These are phyloP conservation scores for Kazachstania africana DNA, from an alignment of 805 yeast genomes.

Conservation along the genomic window DNA sequence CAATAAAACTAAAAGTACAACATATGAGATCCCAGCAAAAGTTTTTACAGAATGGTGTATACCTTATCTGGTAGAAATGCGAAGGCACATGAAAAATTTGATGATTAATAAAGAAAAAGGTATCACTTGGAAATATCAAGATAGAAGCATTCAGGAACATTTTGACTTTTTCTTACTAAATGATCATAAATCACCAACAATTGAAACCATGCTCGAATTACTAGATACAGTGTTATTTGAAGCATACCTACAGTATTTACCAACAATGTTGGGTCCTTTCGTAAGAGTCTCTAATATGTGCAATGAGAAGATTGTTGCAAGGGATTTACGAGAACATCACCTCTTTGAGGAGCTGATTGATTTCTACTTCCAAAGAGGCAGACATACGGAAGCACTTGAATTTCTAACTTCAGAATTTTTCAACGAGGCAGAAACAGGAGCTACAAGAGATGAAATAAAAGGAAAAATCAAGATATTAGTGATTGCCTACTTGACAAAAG, in stretches of 20 bases:
- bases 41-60: constrained; percentile 23
- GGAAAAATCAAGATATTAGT: constrained; percentile 12
- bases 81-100: constrained; percentile 32
- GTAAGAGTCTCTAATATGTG: constrained; percentile 68
- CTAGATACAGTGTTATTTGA: constrained; percentile 73
- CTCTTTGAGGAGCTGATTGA: constrained; percentile 63
- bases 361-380: constrained; percentile 52
- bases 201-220: constrained; percentile 30
- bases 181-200: constrained; percentile 21
- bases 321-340: constrained; percentile 34
- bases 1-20: background rate
- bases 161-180: constrained; percentile 21
- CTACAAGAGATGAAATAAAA: constrained; percentile 3
- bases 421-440: constrained; percentile 2
- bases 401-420: constrained; percentile 32
- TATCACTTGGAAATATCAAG: constrained; percentile 14
- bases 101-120: constrained; percentile 5
- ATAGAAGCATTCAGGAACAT: constrained; percentile 12
- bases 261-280: constrained; percentile 71
- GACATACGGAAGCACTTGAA: constrained; percentile 57
- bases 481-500: constrained; percentile 45
- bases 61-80: constrained; percentile 37
- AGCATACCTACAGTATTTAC: constrained; percentile 58
- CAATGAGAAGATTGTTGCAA: constrained; percentile 49
- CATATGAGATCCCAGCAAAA: constrained; percentile 6